These are phyloP conservation scores for Vitis rupestris DNA, from an alignment of 164 flowering plant genomes.

Conservation along the genomic window DNA sequence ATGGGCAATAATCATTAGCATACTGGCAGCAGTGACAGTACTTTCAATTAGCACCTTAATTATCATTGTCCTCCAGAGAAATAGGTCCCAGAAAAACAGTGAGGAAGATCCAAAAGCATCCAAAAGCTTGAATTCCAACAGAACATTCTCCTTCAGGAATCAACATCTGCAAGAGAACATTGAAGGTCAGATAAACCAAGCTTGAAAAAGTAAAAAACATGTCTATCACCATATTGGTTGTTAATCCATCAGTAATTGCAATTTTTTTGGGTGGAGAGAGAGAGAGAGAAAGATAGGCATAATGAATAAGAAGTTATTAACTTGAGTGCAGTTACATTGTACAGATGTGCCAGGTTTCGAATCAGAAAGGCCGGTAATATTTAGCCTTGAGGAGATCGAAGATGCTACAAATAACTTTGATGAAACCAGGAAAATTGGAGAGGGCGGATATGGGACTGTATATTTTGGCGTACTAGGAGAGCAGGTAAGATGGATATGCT, in stretches of 20 bases:
- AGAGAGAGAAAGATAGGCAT: too few relatives aligned
- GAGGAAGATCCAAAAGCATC: slow-evolving; percentile 35
- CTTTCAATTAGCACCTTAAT: slow-evolving; percentile 28
- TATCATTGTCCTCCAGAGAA: slow-evolving; percentile 24
- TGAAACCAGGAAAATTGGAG: slow-evolving; percentile 52
- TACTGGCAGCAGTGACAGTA: slow-evolving; percentile 29
- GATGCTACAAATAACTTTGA: slow-evolving; percentile 52
- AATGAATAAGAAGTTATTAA: not conserved
- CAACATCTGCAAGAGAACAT: slow-evolving; percentile 23
- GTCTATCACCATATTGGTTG: too few relatives aligned
- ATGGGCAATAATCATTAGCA: slow-evolving; percentile 28
- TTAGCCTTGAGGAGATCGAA: slow-evolving; percentile 43
- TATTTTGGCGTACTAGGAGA: slow-evolving; percentile 50
- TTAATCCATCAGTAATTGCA: too few relatives aligned
- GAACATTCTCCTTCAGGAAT: slow-evolving; percentile 27
- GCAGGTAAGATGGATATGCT: slow-evolving; percentile 26
- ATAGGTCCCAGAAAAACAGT: slow-evolving; percentile 4
- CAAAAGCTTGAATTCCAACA: slow-evolving; percentile 25
- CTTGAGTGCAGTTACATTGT: not conserved
- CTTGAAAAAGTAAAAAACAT: too few relatives aligned
- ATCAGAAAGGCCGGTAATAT: slow-evolving; percentile 53
- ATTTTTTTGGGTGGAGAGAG: too few relatives aligned
- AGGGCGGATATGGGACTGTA: slow-evolving; percentile 67
- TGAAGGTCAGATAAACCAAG: slow-evolving; percentile 33
- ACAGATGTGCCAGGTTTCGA: slow-evolving; percentile 49